These are phyloP conservation scores for Trichoderma simmonsii DNA, from an alignment of 2,329 filamentous ascomycete species.

Conservation along the genomic window DNA sequence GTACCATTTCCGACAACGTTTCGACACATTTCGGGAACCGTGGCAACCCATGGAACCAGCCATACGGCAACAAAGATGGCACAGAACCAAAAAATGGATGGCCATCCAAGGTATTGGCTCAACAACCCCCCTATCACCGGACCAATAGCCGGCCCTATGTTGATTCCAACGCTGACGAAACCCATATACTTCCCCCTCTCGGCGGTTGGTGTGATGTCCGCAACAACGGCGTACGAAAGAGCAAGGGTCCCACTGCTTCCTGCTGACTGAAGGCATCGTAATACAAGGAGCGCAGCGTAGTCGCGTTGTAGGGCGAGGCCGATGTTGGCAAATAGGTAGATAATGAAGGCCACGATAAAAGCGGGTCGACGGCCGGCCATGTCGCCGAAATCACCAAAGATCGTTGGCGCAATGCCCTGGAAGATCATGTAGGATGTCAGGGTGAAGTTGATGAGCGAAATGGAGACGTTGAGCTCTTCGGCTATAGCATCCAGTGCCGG, in stretches of 20 bases:
- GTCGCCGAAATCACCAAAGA: constrained; percentile 62
- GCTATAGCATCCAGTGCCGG: constrained; percentile 42
- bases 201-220: constrained; percentile 65
- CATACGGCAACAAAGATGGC: constrained; percentile 51
- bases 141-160: constrained; percentile 53
- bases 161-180: constrained; percentile 57
- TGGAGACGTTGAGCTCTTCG: constrained; percentile 37
- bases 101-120: constrained; percentile 62
- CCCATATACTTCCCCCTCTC: constrained; percentile 74
- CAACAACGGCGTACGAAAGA: constrained; percentile 66
- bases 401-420: constrained; percentile 58
- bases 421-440: constrained; percentile 63
- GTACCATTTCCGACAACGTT: constrained; percentile 63
- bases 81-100: constrained; percentile 68
- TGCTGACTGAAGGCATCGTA: constrained; percentile 60
- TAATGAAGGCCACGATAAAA: constrained; percentile 54
- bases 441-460: constrained; percentile 45
- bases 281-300: constrained; percentile 56
- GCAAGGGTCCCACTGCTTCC: constrained; percentile 69
- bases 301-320: constrained; percentile 57
- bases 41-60: constrained; percentile 52
- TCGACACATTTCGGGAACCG: constrained; percentile 58
- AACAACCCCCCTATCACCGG: constrained; percentile 65
- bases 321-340: constrained; percentile 58
- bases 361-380: constrained; percentile 59